Evolutionary conservation across 129 eudicot species (phyloP).

Genomic region (Flaveria linearis): DNA sequence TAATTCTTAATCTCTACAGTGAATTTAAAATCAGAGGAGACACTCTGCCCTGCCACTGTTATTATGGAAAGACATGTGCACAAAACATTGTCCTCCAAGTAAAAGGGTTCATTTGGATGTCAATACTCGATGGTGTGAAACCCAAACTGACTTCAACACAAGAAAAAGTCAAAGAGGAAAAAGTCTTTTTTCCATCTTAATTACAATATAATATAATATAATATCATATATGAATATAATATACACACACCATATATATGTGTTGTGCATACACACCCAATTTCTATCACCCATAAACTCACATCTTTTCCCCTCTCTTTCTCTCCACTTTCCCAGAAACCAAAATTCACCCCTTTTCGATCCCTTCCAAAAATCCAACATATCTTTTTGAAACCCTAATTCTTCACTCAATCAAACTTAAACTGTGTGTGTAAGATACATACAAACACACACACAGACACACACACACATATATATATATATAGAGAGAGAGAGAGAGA

Average conservation of each 20-base stretch:
- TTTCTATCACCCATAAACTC: background rate
- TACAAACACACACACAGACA: background rate
- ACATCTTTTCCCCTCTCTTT: slow-evolving; percentile 35
- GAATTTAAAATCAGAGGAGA: background rate
- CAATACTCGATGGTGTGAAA: slow-evolving; percentile 27
- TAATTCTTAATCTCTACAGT: too few species aligned
- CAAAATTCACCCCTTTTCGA: background rate
- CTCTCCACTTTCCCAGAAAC: slow-evolving; percentile 46
- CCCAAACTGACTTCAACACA: slow-evolving; percentile 29
- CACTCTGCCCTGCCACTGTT: background rate
- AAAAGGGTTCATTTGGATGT: background rate
- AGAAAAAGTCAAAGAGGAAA: slow-evolving; percentile 38
- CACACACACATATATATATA: background rate
- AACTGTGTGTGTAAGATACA: background rate
- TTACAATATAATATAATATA: background rate
- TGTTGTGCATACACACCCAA: slow-evolving; percentile 3
- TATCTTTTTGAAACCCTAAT: background rate
- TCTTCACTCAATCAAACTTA: slow-evolving; percentile 9
- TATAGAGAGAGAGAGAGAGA: background rate
- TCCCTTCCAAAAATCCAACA: slow-evolving; percentile 6
- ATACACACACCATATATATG: background rate
- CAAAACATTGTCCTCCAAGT: slow-evolving; percentile 18
- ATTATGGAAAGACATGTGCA: slow-evolving; percentile 18
- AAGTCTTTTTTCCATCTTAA: slow-evolving; percentile 32
- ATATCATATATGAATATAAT: background rate